Evolutionary conservation across 208 protist genomes (phyloP).

Genomic region (Acanthamoeba healyi): DNA sequence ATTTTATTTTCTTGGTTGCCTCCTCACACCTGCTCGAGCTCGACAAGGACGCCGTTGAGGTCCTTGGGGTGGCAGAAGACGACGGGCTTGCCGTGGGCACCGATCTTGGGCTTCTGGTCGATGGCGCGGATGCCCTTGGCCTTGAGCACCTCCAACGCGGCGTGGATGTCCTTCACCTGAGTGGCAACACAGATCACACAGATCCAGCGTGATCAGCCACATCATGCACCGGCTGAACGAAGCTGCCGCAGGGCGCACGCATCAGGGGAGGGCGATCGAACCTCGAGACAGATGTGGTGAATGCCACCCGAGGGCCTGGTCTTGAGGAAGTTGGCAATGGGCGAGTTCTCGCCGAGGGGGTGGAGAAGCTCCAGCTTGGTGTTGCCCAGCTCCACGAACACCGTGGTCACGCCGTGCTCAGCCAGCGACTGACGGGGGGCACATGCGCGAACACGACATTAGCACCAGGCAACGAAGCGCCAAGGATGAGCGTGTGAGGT

Average conservation of each 20-base stretch:
- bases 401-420: constrained; percentile 95
- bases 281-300: constrained; percentile 96
- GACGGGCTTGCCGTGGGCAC: constrained; percentile 96
- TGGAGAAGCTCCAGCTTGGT: constrained; percentile 95
- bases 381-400: constrained; percentile 94
- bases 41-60: constrained; percentile 94
- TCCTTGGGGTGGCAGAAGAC: constrained; percentile 95
- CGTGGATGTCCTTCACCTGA: constrained; percentile 86
- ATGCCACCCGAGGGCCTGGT: constrained; percentile 95
- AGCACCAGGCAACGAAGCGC: no score
- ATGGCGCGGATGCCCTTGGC: constrained; percentile 91
- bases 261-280: no score
- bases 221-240: no score
- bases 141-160: constrained; percentile 87
- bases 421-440: constrained; percentile 89
- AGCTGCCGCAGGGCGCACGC: no score
- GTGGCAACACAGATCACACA: background rate
- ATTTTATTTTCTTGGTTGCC: no score
- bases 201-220: no score
- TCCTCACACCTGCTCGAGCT: constrained; percentile 94
- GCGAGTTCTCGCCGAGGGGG: constrained; percentile 93
- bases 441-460: no score
- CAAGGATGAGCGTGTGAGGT: no score
- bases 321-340: constrained; percentile 93
- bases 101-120: constrained; percentile 93